Base-by-base conservation (phyloP, 495 filamentous ascomycete genomes). In the Daldinia caldariorum region DNA sequence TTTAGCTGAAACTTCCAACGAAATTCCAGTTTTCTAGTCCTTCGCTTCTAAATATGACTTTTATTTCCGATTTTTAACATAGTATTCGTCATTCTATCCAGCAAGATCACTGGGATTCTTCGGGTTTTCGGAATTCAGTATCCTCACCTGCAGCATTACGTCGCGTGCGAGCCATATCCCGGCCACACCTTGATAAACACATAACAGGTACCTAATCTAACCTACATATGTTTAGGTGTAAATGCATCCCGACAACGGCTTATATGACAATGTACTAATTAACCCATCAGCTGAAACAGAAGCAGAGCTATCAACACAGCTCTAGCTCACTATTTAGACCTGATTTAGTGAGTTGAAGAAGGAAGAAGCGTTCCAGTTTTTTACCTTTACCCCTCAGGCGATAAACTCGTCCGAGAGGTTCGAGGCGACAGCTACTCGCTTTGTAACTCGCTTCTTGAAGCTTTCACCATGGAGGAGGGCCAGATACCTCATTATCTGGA, bases 401-500 rank as follows among this genome's bases (percentile, higher is more conserved):
- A 47, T 6, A 16, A 4, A 9, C 0, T 10, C 9, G 5, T 16
- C 9, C 20, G 41, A 0, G 16, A 6, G 35, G 35, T 38, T 9
- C 35, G 12, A 9, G 9, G 12, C 9, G 43, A 20, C n/a, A 20
- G 7, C 43, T 8, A 38, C 13, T 20, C 20, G 13, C 6, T 47
- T 13, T 14, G 18, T 14, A 4, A 38, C 13, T 20, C 20, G 13
- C 6, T 47, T 13, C 20, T 18, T 14, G 1, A 35, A 26, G 9
- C 20, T 3, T 31, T 32, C 37, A 59, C 8, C 13, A 26, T 53
- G 45, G 50, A 39, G 22, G 65, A 66, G 61, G 56, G 18, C 12
- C 22, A 14, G 9, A 22, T 13, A 43, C 22, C 50, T 45, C 74
- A 74, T 35, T 58, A 78, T 35, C 71, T 79, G 47, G 70, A 78